Conservation (phyloP, 257 asterid species). For the Thymus mandschuricus region DNA sequence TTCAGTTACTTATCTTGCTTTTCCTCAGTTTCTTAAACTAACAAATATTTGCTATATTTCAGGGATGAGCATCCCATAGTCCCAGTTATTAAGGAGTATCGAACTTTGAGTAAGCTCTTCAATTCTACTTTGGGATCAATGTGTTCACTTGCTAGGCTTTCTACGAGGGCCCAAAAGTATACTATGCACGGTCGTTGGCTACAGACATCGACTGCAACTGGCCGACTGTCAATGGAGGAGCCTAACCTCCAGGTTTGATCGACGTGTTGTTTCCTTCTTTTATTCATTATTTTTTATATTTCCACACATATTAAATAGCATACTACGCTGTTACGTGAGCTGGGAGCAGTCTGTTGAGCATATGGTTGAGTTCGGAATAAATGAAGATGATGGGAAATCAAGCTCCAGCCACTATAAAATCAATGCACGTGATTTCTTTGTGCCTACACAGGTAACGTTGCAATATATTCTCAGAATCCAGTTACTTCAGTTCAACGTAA, state of each 20-base stretch:
- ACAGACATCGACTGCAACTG: conserved; percentile 97
- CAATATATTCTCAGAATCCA: conserved; percentile 25
- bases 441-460: conserved; percentile 82
- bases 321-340: conserved; percentile 22
- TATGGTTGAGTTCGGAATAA: conserved; percentile 76
- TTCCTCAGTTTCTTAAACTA: conserved; percentile 29
- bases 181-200: conserved; percentile 98
- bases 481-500: conserved; percentile 15
- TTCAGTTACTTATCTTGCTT: conserved; percentile 28
- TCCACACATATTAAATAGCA: conserved; percentile 20
- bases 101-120: conserved; percentile 84
- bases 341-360: conserved; percentile 81
- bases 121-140: conserved; percentile 89
- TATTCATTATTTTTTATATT: not conserved
- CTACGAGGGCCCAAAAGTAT: conserved; percentile 77
- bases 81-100: conserved; percentile 88
- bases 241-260: conserved; percentile 92
- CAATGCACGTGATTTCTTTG: conserved; percentile 87
- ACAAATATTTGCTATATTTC: conserved; percentile 36
- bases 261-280: conserved; percentile 15
- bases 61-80: conserved; percentile 92
- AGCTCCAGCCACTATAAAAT: conserved; percentile 50
- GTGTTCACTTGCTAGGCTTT: conserved; percentile 87
- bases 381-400: conserved; percentile 47
- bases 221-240: conserved; percentile 96